Evolutionary conservation across 805 yeast species (phyloP), one percentile per base, ranked within the genome.

Genomic region (Nakazawaea ishiwadae): DNA sequence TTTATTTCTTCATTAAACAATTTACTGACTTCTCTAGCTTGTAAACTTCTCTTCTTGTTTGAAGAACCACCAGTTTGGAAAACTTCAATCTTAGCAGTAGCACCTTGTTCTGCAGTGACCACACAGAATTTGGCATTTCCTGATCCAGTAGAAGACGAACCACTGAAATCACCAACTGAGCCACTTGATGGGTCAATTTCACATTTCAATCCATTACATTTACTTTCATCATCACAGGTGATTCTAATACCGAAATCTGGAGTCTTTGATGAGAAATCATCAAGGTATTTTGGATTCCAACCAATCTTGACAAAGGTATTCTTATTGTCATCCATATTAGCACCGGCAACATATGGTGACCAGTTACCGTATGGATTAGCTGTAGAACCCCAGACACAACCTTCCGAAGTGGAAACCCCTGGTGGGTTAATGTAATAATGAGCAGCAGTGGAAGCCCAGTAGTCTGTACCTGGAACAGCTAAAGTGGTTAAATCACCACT

Each of bases 331-430:
- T 86, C 95, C 70, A 77, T 77, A 68, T 88, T 88, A 46, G 90
- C 87, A 49, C 96, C 96, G 12, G 93, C 95, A 48, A 89, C 96
- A 52, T 86, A 88, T 20, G 96, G 96, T 12, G 96, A 65, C 96
- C 96, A 89, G 73, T 88, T 88, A 44, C 96, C 96, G 49, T 69
- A 68, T 14, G 93, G 81, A 45, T 83, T 66, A 37, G 68, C 62
- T 23, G 70, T 69, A 14, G 82, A 62, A 4, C 96, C 96, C 96
- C 96, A 88, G 49, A 74, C 73, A 62, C 96, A 87, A 27, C 83
- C 95, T 31, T 87, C 91, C 8, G 66, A 69, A 20, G 79, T 71
- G 26, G 85, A 75, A 21, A 81, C 81, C 44, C 96, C 96, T 17
- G 95, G 95, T 18, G 88, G 76, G 61, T 87, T 87, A 55, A 87